phyloP scores from a whole-genome alignment of 78 protist genomes.

The Anaeramoeba flamelloides region DNA sequence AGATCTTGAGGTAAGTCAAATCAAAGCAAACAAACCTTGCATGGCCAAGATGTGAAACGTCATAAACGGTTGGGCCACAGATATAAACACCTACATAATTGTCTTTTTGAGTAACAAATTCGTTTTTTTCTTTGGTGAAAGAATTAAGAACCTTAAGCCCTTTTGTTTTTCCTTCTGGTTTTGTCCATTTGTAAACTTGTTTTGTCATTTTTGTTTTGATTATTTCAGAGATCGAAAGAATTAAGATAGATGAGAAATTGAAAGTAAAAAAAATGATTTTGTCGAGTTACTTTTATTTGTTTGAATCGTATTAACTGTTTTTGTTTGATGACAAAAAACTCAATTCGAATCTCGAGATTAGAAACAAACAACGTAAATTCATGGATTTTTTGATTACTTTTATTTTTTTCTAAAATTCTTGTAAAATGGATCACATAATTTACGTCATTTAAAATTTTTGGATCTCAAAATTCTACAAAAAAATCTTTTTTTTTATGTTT shows the following conservation, averaged over 20 bases:
- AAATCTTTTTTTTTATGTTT: no score
- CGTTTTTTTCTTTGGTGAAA: neutral
- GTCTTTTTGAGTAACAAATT: neutral
- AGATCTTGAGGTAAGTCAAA: no score
- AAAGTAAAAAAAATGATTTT: neutral
- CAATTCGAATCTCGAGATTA: no score
- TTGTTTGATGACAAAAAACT: no score
- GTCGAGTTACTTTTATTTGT: neutral
- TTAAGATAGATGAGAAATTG: neutral
- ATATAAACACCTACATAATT: constrained; percentile 32
- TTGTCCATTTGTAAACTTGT: neutral
- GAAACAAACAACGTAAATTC: no score
- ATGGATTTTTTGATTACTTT: no score
- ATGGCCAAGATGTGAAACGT: constrained; percentile 77
- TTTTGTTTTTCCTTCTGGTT: neutral
- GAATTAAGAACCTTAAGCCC: neutral
- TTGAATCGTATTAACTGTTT: neutral
- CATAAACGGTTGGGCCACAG: constrained; percentile 99
- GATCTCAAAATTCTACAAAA: no score
- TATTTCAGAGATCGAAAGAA: no score
- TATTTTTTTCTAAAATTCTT: no score
- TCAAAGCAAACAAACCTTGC: no score
- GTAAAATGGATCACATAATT: no score
- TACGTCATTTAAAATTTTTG: no score
- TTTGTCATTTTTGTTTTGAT: neutral